Evolutionary conservation across 164 flowering plant species (phyloP).

Genomic region (Vitis rupestris): DNA sequence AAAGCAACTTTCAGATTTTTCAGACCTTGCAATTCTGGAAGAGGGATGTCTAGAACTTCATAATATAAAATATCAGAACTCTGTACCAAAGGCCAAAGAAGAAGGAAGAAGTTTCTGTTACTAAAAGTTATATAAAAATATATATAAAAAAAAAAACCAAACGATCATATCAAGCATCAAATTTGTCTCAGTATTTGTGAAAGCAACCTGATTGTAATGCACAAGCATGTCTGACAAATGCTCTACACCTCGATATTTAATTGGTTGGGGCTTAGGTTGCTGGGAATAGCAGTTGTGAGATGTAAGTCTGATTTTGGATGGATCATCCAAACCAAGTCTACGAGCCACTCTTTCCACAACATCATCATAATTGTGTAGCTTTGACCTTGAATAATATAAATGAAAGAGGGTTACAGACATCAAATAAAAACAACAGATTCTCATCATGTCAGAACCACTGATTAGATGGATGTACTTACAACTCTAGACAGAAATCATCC

Average conservation of each 20-base stretch:
- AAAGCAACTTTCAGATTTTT: slow-evolving; percentile 91
- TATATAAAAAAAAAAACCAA: no score
- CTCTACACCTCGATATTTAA: slow-evolving; percentile 85
- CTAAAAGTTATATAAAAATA: neutral
- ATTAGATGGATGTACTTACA: slow-evolving; percentile 51
- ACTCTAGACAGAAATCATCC: slow-evolving; percentile 80
- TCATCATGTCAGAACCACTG: neutral
- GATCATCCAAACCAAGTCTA: slow-evolving; percentile 79
- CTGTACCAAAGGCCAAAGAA: slow-evolving; percentile 36
- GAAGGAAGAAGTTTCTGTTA: neutral
- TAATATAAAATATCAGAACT: slow-evolving; percentile 87
- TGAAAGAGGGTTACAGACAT: neutral
- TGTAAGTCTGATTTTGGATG: slow-evolving; percentile 89
- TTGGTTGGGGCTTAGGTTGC: slow-evolving; percentile 94
- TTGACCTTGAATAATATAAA: slow-evolving; percentile 55
- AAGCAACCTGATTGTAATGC: slow-evolving; percentile 84
- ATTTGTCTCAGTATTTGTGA: neutral
- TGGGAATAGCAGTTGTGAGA: slow-evolving; percentile 94
- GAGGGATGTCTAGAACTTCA: slow-evolving; percentile 91
- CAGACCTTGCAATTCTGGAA: slow-evolving; percentile 88
- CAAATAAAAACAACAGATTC: neutral
- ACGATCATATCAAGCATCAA: neutral
- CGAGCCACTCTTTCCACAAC: slow-evolving; percentile 89
- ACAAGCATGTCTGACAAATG: slow-evolving; percentile 86
- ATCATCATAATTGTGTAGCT: slow-evolving; percentile 78